phyloP scores from a whole-genome alignment of 805 yeast genomes.

The Pichia nanzhaoensis region DNA sequence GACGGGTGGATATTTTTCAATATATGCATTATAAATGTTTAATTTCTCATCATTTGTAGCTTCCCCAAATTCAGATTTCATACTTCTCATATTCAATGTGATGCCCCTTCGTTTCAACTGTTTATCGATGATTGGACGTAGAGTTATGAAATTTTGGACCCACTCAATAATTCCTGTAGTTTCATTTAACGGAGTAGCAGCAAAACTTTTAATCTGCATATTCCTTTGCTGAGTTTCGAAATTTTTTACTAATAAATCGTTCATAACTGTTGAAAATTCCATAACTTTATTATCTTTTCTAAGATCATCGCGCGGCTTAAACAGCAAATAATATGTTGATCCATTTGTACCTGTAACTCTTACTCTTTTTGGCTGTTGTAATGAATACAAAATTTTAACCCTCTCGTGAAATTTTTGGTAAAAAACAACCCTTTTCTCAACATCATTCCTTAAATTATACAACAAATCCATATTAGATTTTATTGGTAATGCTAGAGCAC shows the following conservation, averaged over 20 bases:
- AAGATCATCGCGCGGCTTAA: conserved; percentile 85
- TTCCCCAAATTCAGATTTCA: conserved; percentile 21
- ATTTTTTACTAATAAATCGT: conserved; percentile 59
- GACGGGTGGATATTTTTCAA: conserved; percentile 52
- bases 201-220: conserved; percentile 69
- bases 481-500: conserved; percentile 64
- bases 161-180: conserved; percentile 87
- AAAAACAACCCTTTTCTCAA: conserved; percentile 23
- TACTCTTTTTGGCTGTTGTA: conserved; percentile 82
- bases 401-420: conserved; percentile 57
- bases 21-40: conserved; percentile 29
- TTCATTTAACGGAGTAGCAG: conserved; percentile 83
- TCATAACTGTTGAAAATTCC: conserved; percentile 85
- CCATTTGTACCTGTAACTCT: conserved; percentile 76
- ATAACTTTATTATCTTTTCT: conserved; percentile 91
- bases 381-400: conserved; percentile 67
- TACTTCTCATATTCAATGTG: conserved; percentile 24
- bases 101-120: conserved; percentile 21
- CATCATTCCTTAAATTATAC: conserved; percentile 33
- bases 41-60: conserved; percentile 24
- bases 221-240: conserved; percentile 68
- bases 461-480: conserved; percentile 62
- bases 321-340: conserved; percentile 60
- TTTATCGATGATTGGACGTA: conserved; percentile 50
- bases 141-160: conserved; percentile 70